Evolutionary conservation across 2,329 filamentous ascomycete genomes (phyloP).

Genomic region (Exophiala alcalophila): DNA sequence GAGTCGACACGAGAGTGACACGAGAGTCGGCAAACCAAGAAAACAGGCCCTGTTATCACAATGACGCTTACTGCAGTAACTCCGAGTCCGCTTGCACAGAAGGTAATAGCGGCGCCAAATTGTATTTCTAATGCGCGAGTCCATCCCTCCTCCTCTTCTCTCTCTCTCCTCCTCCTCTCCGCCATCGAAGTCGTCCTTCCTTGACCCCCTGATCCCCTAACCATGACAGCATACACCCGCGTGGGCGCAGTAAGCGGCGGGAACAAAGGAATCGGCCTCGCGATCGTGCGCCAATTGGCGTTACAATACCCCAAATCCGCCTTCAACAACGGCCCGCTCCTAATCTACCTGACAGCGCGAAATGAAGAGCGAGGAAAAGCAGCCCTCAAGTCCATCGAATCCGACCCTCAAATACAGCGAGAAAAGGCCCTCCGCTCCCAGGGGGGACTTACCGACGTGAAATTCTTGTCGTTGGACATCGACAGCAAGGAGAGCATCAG

Average conservation of each 20-base stretch:
- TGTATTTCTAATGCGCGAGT: too few relatives aligned
- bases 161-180: too few relatives aligned
- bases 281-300: conserved; percentile 53
- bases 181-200: neutral
- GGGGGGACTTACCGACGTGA: conserved; percentile 47
- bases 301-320: conserved; percentile 52
- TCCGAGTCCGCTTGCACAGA: too few relatives aligned
- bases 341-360: conserved; percentile 55
- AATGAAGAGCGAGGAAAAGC: conserved; percentile 48
- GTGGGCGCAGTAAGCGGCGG: conserved; percentile 55
- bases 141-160: too few relatives aligned
- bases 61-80: too few relatives aligned
- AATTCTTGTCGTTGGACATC: conserved; percentile 50
- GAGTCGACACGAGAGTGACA: too few relatives aligned
- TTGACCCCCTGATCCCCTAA: conserved; percentile 3
- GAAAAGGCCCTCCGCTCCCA: conserved; percentile 46
- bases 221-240: conserved; percentile 34
- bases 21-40: too few relatives aligned
- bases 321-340: conserved; percentile 46
- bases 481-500: conserved; percentile 45
- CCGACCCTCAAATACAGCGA: conserved; percentile 45
- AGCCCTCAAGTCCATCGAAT: conserved; percentile 44
- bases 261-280: conserved; percentile 50
- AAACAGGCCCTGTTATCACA: too few relatives aligned
- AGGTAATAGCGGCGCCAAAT: too few relatives aligned